Percentiles rank a stretch among this genome's conserved stretches.
These are phyloP conservation scores for Kwoniella shivajii DNA, from an alignment of 1,284 basidiomycete species.

Conservation along the genomic window DNA sequence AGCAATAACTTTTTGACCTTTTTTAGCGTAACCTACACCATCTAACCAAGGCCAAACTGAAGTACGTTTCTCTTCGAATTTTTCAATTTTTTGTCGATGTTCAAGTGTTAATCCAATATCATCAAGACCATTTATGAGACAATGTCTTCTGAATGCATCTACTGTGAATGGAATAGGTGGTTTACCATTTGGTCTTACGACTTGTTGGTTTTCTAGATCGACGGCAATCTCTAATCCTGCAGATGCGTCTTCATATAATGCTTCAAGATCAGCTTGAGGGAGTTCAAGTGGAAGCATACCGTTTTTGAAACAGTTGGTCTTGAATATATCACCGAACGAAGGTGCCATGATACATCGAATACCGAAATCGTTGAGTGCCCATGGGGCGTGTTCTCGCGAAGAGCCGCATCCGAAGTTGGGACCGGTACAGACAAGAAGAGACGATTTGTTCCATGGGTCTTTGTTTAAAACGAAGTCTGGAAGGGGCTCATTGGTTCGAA, in stretches of 20 bases:
- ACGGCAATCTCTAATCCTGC: constrained; percentile 80
- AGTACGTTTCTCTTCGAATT: constrained; percentile 76
- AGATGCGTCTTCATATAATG: constrained; percentile 77
- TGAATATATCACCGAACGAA: constrained; percentile 93
- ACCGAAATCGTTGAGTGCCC: constrained; percentile 96
- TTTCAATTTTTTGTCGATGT: constrained; percentile 66
- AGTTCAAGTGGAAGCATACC: constrained; percentile 87
- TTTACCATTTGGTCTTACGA: constrained; percentile 75
- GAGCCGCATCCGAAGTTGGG: constrained; percentile 94
- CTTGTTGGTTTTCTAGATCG: constrained; percentile 84
- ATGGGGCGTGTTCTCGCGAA: constrained; percentile 92
- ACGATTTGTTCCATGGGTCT: constrained; percentile 75
- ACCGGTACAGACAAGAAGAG: constrained; percentile 85
- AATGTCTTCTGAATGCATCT: constrained; percentile 87
- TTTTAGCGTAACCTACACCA: constrained; percentile 80
- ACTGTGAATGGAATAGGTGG: constrained; percentile 72
- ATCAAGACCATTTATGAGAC: constrained; percentile 89
- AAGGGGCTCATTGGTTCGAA: constrained; percentile 69
- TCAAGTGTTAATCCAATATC: constrained; percentile 90
- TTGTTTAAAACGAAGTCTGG: constrained; percentile 90
- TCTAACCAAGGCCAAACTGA: constrained; percentile 89
- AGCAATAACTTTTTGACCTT: constrained; percentile 59
- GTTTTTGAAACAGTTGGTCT: constrained; percentile 79
- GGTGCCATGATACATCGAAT: constrained; percentile 90
- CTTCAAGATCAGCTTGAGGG: constrained; percentile 73